These are phyloP conservation scores for Neurospora sp. DNA, from an alignment of 2,329 filamentous ascomycete genomes.

Conservation along the genomic window DNA sequence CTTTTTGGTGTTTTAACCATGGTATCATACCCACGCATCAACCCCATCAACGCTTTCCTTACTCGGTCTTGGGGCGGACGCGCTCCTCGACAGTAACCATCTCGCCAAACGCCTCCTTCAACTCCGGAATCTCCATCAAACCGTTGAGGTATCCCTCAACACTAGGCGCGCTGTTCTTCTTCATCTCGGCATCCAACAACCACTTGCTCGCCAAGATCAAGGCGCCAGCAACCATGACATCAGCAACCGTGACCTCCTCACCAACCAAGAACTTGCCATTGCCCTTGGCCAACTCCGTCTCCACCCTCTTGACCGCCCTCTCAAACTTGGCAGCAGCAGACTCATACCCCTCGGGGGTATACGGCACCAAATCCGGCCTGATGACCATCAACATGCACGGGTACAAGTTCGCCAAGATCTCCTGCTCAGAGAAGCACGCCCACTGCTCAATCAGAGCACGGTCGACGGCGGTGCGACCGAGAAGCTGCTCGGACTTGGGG, in stretches of 20 bases:
- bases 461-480: slow-evolving; percentile 31
- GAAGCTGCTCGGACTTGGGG: slow-evolving; percentile 32
- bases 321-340: slow-evolving; percentile 11
- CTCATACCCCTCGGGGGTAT: slow-evolving; percentile 20
- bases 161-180: slow-evolving; percentile 22
- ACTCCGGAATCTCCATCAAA: slow-evolving; percentile 23
- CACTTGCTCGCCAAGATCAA: slow-evolving; percentile 19
- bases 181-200: slow-evolving; percentile 25
- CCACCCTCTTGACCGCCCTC: slow-evolving; percentile 21
- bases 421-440: slow-evolving; percentile 31
- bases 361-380: slow-evolving; percentile 19
- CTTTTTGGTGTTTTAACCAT: neutral
- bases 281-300: slow-evolving; percentile 9
- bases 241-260: slow-evolving; percentile 28
- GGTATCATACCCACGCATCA: neutral
- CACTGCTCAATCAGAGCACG: slow-evolving; percentile 35
- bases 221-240: slow-evolving; percentile 24
- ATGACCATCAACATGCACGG: slow-evolving; percentile 19
- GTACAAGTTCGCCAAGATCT: slow-evolving; percentile 20
- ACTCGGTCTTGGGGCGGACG: slow-evolving; percentile 4
- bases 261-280: slow-evolving; percentile 29
- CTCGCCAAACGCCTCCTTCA: slow-evolving; percentile 25
- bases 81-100: slow-evolving; percentile 22
- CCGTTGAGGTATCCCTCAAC: slow-evolving; percentile 23
- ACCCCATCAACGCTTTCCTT: neutral